Evolutionary conservation across 768 basidiomycete genomes (phyloP).

Genomic region (Mycena kentingensis): DNA sequence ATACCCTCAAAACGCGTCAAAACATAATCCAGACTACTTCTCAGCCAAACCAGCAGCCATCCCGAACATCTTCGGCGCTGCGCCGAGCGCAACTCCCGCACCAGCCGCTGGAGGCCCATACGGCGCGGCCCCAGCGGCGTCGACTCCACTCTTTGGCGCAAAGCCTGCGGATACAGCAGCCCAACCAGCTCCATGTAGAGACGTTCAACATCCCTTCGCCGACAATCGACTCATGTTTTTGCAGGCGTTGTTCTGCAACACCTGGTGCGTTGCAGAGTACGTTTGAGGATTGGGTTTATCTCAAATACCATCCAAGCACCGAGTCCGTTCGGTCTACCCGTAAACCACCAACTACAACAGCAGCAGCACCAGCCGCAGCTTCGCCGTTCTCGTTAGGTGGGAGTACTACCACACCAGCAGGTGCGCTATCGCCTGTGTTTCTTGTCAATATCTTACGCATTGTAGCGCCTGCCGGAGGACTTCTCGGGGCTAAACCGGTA

Average conservation of each 20-base stretch:
- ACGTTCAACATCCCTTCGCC: no score
- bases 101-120: constrained; percentile 17
- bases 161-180: constrained; percentile 32
- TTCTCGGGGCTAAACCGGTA: constrained; percentile 8
- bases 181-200: no score
- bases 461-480: constrained; percentile 3
- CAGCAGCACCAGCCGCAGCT: constrained; percentile 17
- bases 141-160: background rate
- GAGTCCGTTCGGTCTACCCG: constrained; percentile 27
- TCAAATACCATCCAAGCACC: constrained; percentile 20
- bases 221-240: no score
- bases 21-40: background rate
- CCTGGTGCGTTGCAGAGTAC: constrained; percentile 4
- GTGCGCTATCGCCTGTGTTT: constrained; percentile 13
- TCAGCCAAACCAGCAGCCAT: constrained; percentile 27
- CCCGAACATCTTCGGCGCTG: constrained; percentile 10
- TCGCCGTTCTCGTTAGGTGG: constrained; percentile 26
- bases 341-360: constrained; percentile 24
- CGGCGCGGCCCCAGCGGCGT: constrained; percentile 12
- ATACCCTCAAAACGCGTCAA: constrained; percentile 17
- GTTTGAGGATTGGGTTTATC: background rate
- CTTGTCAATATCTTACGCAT: background rate
- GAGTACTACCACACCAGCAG: constrained; percentile 11
- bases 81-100: constrained; percentile 1
- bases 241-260: no score